Conservation (phyloP, 805 yeast species). For the Zygotorulaspora chibaensis region DNA sequence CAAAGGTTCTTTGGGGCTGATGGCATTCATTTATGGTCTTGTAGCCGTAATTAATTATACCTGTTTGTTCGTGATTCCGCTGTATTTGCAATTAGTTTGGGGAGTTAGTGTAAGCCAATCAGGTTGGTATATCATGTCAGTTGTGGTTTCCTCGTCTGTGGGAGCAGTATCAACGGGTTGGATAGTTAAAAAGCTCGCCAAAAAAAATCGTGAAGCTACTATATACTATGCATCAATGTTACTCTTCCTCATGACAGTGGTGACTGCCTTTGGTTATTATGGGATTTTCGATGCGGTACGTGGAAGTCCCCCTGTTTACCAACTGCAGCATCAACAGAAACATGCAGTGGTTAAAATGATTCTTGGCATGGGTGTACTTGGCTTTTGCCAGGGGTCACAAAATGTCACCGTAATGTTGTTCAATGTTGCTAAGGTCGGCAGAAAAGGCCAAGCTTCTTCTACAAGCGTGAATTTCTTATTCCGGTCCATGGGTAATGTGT, state of each 20-base stretch:
- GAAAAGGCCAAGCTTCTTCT: constrained; percentile 41
- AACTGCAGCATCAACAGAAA: constrained; percentile 4
- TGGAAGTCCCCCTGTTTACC: constrained; percentile 23
- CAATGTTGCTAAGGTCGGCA: constrained; percentile 42
- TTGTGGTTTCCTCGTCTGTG: constrained; percentile 38
- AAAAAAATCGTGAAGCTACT: constrained; percentile 21
- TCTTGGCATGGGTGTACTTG: constrained; percentile 32
- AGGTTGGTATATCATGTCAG: constrained; percentile 41
- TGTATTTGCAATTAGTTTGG: constrained; percentile 44
- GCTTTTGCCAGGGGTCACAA: constrained; percentile 42
- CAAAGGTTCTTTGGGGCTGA: constrained; percentile 38
- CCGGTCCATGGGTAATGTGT: constrained; percentile 42
- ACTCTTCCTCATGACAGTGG: constrained; percentile 13
- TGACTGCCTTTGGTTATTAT: constrained; percentile 20
- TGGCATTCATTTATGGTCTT: constrained; percentile 38
- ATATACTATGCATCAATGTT: constrained; percentile 20
- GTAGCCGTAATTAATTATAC: constrained; percentile 38
- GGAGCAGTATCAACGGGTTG: constrained; percentile 41
- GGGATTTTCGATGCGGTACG: constrained; percentile 8
- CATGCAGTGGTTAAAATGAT: constrained; percentile 8
- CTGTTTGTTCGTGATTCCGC: constrained; percentile 37
- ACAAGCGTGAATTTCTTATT: constrained; percentile 44
- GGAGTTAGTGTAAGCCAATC: constrained; percentile 37
- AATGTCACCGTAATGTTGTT: constrained; percentile 38
- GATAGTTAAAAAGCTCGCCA: constrained; percentile 23